Evolutionary conservation across 2,329 filamentous ascomycete species (phyloP).

Genomic region (Fusarium sacchari): DNA sequence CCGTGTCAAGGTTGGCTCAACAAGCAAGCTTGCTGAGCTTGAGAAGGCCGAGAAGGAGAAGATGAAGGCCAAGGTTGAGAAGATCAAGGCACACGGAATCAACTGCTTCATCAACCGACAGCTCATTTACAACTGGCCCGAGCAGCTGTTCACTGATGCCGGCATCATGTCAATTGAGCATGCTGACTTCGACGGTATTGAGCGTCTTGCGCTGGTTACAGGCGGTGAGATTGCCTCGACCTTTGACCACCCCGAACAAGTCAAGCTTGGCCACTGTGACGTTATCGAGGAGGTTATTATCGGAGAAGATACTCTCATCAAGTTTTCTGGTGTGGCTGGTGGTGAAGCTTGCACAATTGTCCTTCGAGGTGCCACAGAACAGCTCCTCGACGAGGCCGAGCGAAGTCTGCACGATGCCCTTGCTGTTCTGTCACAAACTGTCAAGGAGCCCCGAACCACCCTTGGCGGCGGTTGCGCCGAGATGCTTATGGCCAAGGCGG

Average conservation of each 20-base stretch:
- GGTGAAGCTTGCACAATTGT: constrained; percentile 97
- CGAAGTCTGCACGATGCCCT: constrained; percentile 95
- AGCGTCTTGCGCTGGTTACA: constrained; percentile 92
- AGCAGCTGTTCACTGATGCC: constrained; percentile 97
- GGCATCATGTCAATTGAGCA: constrained; percentile 99
- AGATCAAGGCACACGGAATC: constrained; percentile 98
- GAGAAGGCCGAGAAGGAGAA: constrained; percentile 99
- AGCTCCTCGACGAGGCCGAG: constrained; percentile 96
- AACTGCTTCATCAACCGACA: constrained; percentile 99
- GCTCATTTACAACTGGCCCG: constrained; percentile 99
- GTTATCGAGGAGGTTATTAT: constrained; percentile 98
- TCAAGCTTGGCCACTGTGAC: constrained; percentile 95
- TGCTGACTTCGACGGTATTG: constrained; percentile 98
- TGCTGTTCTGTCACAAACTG: constrained; percentile 94
- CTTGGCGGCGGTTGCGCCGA: constrained; percentile 96
- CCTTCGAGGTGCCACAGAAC: constrained; percentile 93
- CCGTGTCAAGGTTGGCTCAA: constrained; percentile 94
- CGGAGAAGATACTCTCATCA: constrained; percentile 96
- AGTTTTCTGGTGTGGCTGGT: constrained; percentile 94
- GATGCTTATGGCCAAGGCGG: constrained; percentile 99
- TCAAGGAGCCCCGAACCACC: constrained; percentile 92
- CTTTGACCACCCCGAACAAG: constrained; percentile 96
- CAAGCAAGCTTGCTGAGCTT: constrained; percentile 95
- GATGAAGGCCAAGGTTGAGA: constrained; percentile 99
- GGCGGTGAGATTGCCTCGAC: constrained; percentile 97